These are phyloP conservation scores for Glycyrrhiza uralensis DNA, from an alignment of 306 rosid species.

Conservation along the genomic window DNA sequence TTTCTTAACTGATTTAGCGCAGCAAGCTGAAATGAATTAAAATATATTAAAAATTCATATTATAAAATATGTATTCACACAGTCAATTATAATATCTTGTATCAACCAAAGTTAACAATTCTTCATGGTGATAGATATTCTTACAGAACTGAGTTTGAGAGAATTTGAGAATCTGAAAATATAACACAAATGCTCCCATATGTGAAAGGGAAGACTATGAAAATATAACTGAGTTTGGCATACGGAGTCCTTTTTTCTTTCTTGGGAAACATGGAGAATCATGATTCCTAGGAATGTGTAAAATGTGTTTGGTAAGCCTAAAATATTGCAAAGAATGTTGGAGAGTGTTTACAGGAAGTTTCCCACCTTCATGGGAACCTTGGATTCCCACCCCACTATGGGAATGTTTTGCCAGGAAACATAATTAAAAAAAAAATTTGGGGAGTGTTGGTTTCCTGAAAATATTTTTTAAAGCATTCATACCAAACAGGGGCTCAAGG, in stretches of 20 bases:
- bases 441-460: neutral
- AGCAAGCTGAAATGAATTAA: constrained; percentile 50
- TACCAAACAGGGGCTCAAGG: neutral
- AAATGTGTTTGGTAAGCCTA: neutral
- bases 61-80: neutral
- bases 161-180: neutral
- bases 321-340: neutral
- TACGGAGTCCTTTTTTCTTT: neutral
- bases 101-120: constrained; percentile 11
- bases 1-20: constrained; percentile 78
- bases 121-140: neutral
- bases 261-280: neutral
- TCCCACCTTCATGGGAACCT: neutral
- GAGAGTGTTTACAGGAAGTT: neutral
- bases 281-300: neutral
- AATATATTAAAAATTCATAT: constrained; percentile 1
- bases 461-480: neutral
- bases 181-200: neutral
- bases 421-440: neutral
- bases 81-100: neutral
- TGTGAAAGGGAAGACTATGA: neutral
- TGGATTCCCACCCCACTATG: neutral
- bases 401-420: neutral
- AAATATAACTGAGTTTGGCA: neutral
- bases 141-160: neutral